Conservation (phyloP, 352 stramenopile species). For the Albugo candida region DNA sequence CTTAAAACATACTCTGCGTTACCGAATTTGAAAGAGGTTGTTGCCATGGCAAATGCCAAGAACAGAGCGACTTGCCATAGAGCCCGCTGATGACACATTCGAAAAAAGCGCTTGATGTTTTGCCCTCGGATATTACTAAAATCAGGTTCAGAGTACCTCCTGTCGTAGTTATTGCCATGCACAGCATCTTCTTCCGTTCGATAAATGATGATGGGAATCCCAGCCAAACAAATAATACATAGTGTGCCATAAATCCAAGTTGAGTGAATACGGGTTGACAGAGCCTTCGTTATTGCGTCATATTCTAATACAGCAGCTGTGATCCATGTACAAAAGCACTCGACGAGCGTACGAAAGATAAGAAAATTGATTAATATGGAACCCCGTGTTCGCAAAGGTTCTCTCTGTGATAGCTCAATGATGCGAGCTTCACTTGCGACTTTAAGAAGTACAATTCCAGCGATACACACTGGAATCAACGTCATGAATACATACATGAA, state of each 20-base stretch:
- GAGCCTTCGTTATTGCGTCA: slow-evolving; percentile 6
- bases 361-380: slow-evolving; percentile 31
- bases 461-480: neutral
- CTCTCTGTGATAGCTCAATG: slow-evolving; percentile 31
- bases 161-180: no score
- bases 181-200: no score
- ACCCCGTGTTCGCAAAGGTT: slow-evolving; percentile 15
- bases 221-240: no score
- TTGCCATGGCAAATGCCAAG: slow-evolving; percentile 28
- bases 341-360: slow-evolving; percentile 18
- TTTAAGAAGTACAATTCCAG: neutral
- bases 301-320: slow-evolving; percentile 6
- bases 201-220: no score
- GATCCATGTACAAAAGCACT: slow-evolving; percentile 20
- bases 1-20: slow-evolving; percentile 20
- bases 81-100: slow-evolving; percentile 50
- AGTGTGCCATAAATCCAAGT: slow-evolving; percentile 6
- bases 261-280: slow-evolving; percentile 8
- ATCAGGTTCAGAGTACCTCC: no score
- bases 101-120: no score
- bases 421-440: neutral
- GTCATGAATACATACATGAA: neutral
- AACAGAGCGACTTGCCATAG: slow-evolving; percentile 65
- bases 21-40: slow-evolving; percentile 35
- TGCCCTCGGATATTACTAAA: no score